These are phyloP conservation scores for Lichtheimia ramosa DNA, from an alignment of 371 early-diverging fungal species.

Conservation along the genomic window DNA sequence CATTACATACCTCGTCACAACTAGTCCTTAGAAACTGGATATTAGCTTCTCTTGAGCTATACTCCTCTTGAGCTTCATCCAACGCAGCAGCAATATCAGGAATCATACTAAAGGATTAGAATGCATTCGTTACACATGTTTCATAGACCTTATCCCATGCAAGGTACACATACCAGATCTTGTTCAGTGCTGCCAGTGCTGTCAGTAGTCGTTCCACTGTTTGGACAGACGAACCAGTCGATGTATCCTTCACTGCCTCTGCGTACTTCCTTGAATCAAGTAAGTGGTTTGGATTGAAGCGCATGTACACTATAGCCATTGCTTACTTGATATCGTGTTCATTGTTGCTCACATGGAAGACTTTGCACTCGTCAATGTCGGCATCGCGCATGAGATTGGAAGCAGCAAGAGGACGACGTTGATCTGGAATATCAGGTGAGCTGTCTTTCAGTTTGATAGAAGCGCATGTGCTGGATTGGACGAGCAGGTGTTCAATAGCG, in stretches of 20 bases:
- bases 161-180: neutral
- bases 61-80: neutral
- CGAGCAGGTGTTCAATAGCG: neutral
- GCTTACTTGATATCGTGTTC: neutral
- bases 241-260: neutral
- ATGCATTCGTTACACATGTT: neutral
- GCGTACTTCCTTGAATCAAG: neutral
- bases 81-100: neutral
- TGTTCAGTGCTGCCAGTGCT: neutral
- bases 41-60: neutral
- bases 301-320: neutral
- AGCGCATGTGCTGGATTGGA: neutral
- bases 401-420: neutral
- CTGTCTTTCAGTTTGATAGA: neutral
- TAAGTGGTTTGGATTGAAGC: too few species aligned
- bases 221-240: neutral
- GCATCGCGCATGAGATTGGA: neutral
- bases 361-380: neutral
- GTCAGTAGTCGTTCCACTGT: neutral
- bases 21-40: neutral
- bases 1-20: conserved; percentile 1
- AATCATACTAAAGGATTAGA: neutral
- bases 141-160: neutral
- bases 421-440: neutral
- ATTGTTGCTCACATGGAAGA: conserved; percentile 4